Evolutionary conservation across 1,139 yeast species (phyloP), one percentile per base, ranked within the genome.

Genomic region (Yamadazyma sp.): DNA sequence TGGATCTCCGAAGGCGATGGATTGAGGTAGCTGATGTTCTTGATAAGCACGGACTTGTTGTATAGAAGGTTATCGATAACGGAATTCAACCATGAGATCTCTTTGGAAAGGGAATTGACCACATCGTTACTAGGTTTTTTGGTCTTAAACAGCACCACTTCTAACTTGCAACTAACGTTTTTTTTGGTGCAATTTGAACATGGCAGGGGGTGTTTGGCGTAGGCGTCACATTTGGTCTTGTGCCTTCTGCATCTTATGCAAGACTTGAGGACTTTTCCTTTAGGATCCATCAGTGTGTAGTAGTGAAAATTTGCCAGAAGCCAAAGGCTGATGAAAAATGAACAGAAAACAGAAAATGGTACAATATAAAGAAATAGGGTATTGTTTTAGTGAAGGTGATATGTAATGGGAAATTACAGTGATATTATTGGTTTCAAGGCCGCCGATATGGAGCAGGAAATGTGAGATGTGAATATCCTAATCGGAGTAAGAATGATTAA

Each of bases 201-300:
- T 0, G 85, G 77, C n/a, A n/a, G n/a, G n/a, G n/a, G n/a, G n/a
- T n/a, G n/a, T n/a, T n/a, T n/a, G n/a, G n/a, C n/a, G n/a, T n/a
- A n/a, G n/a, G n/a, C n/a, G n/a, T n/a, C n/a, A n/a, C n/a, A 22
- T 59, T 53, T 2, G 87, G 87, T 80, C 56, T 82, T 82, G 50
- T 80, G 83, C 50, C 75, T 76, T 33, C 87, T 68, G 56, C 88
- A 82, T 32, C 84, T 61, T 4, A 74, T 66, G 54, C 88, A 82
- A 10, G 85, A 75, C 49, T 79, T 79, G 43, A 81, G 63, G n/a
- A 62, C 51, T 42, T 57, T 62, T 5, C 32, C 27, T 28, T 28
- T 28, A 6, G 45, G 36, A 9, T 26, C 32, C 37, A 34, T 34
- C 20, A 15, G n/a, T n/a, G n/a, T n/a, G n/a, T n/a, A n/a, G n/a